phyloP scores from a whole-genome alignment of 1,284 basidiomycete genomes.

The Golubevia pallescens region DNA sequence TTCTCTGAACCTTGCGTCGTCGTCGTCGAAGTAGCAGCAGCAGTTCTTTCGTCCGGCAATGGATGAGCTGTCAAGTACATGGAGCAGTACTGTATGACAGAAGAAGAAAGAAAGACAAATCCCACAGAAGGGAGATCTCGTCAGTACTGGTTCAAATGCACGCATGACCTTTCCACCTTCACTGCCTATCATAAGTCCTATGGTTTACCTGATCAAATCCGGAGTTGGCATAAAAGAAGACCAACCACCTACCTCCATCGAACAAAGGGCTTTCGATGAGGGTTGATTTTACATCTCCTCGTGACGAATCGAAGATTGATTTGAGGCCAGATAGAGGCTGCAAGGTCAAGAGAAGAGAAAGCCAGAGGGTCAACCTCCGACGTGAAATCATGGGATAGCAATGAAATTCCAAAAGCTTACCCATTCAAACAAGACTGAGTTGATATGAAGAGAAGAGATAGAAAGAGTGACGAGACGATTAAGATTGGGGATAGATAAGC shows the following conservation, averaged over 20 bases:
- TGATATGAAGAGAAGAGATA: too few relatives aligned
- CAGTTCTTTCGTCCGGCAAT: conserved; percentile 23
- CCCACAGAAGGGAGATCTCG: too few relatives aligned
- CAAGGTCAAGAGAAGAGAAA: too few relatives aligned
- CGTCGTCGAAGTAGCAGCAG: too few relatives aligned
- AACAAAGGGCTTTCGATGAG: conserved; percentile 45
- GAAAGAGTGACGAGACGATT: too few relatives aligned
- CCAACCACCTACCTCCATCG: conserved; percentile 41
- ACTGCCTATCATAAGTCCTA: too few relatives aligned
- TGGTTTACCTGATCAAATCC: conserved; percentile 33
- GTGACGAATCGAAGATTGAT: conserved; percentile 42
- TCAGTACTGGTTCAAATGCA: too few relatives aligned
- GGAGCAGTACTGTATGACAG: conserved; percentile 27
- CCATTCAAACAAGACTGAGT: not conserved
- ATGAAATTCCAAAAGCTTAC: not conserved
- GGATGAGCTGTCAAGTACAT: conserved; percentile 55
- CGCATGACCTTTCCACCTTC: too few relatives aligned
- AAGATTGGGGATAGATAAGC: too few relatives aligned
- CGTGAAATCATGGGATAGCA: too few relatives aligned
- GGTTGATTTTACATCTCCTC: conserved; percentile 41
- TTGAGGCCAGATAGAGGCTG: conserved; percentile 41
- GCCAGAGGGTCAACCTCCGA: too few relatives aligned
- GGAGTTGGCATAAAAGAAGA: conserved; percentile 50
- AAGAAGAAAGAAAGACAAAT: too few relatives aligned
- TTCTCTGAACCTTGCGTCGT: conserved; percentile 8